Evolutionary conservation across 2,329 filamentous ascomycete species (phyloP).

Genomic region (Helminthosporium solani): DNA sequence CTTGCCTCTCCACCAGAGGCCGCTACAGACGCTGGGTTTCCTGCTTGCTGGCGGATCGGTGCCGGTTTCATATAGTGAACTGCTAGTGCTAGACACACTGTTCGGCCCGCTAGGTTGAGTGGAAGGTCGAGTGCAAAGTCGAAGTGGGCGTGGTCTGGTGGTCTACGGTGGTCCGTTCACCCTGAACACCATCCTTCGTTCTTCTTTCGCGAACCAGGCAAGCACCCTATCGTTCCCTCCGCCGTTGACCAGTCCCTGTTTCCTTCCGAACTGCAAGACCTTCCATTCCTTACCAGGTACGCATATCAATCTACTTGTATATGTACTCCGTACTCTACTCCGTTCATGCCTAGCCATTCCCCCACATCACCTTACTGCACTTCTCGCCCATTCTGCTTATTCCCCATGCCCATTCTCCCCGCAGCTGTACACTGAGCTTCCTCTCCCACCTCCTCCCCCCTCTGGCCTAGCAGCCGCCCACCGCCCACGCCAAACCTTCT

Average conservation of each 20-base stretch:
- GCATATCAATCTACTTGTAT: no score
- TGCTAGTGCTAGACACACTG: no score
- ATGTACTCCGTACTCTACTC: no score
- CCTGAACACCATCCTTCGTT: background rate
- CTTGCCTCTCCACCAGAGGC: no score
- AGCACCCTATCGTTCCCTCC: background rate
- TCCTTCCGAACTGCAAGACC: background rate
- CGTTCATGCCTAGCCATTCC: no score
- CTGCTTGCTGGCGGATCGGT: no score
- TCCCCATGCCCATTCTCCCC: background rate
- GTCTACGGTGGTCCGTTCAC: background rate
- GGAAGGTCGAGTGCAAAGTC: no score
- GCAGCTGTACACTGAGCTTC: background rate
- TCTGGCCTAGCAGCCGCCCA: slow-evolving; percentile 3
- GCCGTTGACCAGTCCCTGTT: background rate
- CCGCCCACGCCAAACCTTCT: slow-evolving; percentile 3
- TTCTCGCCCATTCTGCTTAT: background rate
- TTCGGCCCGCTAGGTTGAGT: no score
- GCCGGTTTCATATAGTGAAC: no score
- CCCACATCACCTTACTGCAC: no score
- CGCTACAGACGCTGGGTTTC: no score
- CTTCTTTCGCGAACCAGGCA: slow-evolving; percentile 1
- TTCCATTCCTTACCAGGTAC: background rate
- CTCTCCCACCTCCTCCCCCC: slow-evolving; percentile 6
- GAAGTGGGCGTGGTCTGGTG: no score